Evolutionary conservation across 2,329 filamentous ascomycete species (phyloP), one percentile per base, ranked within the genome.

Genomic region (Cordyceps cicadae): DNA sequence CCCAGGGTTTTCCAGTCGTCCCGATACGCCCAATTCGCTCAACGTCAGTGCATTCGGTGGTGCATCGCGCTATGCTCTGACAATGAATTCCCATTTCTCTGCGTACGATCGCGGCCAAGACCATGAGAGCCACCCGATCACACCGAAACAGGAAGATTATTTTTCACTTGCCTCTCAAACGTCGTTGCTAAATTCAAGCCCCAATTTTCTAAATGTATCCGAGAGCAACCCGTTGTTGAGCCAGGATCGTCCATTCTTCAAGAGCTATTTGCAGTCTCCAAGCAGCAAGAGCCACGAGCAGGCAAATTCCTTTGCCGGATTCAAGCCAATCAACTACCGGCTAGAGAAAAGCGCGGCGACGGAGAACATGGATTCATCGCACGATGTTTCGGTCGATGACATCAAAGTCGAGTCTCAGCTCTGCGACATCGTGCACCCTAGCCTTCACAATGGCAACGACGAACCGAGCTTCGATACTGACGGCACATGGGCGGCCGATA

Each of bases 251-350:
- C 41, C 45, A 24, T 43, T 74, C 19, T 61, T 71, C 48, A 66
- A 51, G 46, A 50, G 67, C 32, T 66, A 62, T 45, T 66, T 70
- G 45, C 55, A 66, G 41, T 64, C 66, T 3, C 54, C 65, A 6
- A 64, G 29, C 19, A 37, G 26, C 17, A 46, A 41, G 29, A 19
- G 14, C 2, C 59, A 51, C 24, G 46, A 58, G 34, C 62, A 66
- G 24, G 54, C 66, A 11, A 61, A 70, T 17, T 64, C 68, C 15
- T 68, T 68, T 0, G 62, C 73, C 21, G 64, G 66, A 5, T 72
- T 75, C 59, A 68, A 69, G 12, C 64, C 71, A 9, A 64, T 71
- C 32, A 73, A 70, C 48, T 66, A 67, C 19, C 61, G 54, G 21
- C 60, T 56, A 12, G 65, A 70, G 3, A 59, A 63, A 12, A 53